These are phyloP conservation scores for Backusella circina DNA, from an alignment of 192 early-diverging fungal genomes.

Conservation along the genomic window DNA sequence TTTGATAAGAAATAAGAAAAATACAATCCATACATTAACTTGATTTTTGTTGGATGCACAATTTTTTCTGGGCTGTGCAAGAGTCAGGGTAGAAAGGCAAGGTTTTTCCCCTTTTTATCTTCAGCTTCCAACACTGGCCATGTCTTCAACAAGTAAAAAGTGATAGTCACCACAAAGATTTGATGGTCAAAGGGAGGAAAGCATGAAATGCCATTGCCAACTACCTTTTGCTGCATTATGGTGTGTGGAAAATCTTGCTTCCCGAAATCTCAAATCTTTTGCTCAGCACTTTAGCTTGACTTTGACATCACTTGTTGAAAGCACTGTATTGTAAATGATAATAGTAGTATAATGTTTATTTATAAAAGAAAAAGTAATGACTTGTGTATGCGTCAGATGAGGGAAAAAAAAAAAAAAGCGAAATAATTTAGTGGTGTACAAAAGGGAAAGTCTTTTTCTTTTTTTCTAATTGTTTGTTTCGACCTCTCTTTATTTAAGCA, in stretches of 20 bases:
- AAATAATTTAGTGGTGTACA: background rate
- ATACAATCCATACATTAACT: too few relatives aligned
- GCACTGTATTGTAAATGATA: background rate
- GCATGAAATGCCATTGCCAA: background rate
- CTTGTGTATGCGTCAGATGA: background rate
- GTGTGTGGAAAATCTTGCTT: background rate
- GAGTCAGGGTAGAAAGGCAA: too few relatives aligned
- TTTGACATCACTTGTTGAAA: too few relatives aligned
- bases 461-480: background rate
- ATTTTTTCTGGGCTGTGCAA: too few relatives aligned
- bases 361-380: background rate
- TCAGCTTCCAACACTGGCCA: too few relatives aligned
- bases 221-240: background rate
- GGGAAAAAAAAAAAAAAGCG: background rate
- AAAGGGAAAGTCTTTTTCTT: background rate
- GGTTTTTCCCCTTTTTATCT: too few relatives aligned
- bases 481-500: conserved; percentile 23
- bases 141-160: too few relatives aligned
- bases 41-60: too few relatives aligned
- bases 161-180: too few relatives aligned
- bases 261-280: background rate
- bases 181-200: too few relatives aligned
- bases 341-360: background rate
- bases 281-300: background rate
- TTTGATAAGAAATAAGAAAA: too few relatives aligned